phyloP scores from a whole-genome alignment of 345 rosid genomes.

The Citrus cavaleriei region DNA sequence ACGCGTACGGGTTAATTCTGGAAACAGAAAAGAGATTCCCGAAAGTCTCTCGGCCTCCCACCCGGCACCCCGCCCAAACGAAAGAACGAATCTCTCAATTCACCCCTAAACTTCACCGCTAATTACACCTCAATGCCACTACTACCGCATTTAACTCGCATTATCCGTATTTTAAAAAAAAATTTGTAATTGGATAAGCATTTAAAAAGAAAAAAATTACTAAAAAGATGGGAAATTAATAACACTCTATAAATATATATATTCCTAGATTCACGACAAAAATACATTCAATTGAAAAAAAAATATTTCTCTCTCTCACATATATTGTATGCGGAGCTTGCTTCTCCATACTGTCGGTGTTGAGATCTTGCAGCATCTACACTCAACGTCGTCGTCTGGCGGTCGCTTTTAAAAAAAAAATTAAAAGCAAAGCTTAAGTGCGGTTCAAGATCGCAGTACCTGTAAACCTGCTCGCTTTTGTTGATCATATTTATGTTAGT shows the following conservation, averaged over 20 bases:
- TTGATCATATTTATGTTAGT: slow-evolving; percentile 23
- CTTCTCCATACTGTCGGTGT: slow-evolving; percentile 42
- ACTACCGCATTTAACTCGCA: not conserved
- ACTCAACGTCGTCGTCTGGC: slow-evolving; percentile 3
- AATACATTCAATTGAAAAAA: not conserved
- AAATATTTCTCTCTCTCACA: not conserved
- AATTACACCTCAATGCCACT: slow-evolving; percentile 12
- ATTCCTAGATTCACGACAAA: slow-evolving; percentile 39
- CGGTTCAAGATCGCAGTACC: slow-evolving; percentile 3
- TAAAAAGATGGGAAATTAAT: not conserved
- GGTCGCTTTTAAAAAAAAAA: not conserved
- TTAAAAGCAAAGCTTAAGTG: not conserved
- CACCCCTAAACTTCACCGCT: not conserved
- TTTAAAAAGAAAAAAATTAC: no score
- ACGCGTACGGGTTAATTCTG: not conserved
- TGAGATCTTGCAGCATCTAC: slow-evolving; percentile 43
- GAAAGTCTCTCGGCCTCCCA: not conserved
- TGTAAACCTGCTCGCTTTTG: slow-evolving; percentile 11
- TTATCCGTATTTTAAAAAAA: not conserved
- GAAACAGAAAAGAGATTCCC: not conserved
- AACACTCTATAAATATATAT: not conserved
- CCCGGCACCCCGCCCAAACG: not conserved
- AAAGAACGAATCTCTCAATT: no score
- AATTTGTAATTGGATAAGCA: not conserved
- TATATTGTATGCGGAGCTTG: no score